A percentile compares a stretch with the other conserved stretches of the same genome.
Conservation (phyloP, 1,284 basidiomycete genomes). For the Puccinia novopanici region DNA sequence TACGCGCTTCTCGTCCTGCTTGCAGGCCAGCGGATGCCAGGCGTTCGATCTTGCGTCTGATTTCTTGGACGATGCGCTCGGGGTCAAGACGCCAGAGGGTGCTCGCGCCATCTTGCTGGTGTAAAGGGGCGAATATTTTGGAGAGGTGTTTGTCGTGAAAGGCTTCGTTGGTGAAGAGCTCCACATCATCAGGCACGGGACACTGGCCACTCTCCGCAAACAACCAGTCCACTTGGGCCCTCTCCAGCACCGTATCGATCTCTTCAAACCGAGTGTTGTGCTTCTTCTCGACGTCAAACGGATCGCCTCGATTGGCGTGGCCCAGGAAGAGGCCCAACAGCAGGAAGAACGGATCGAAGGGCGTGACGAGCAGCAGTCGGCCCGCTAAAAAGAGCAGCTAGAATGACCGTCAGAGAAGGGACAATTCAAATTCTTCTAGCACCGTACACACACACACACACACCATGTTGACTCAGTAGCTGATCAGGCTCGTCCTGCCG, state of each 20-base stretch:
- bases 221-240: constrained; percentile 14
- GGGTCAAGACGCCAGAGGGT: constrained; percentile 29
- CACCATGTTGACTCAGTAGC: constrained; percentile 24
- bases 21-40: neutral
- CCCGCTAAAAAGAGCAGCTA: constrained; percentile 33
- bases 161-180: constrained; percentile 28
- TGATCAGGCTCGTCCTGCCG: constrained; percentile 2
- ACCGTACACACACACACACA: neutral
- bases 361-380: constrained; percentile 24
- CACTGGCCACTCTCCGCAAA: neutral
- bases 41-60: constrained; percentile 9
- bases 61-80: neutral
- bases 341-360: constrained; percentile 39
- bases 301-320: neutral
- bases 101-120: neutral
- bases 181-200: constrained; percentile 2
- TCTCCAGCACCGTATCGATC: constrained; percentile 20
- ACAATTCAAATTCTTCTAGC: too few relatives aligned
- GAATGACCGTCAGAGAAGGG: neutral
- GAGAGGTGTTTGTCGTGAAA: constrained; percentile 7
- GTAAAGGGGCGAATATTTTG: neutral
- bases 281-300: neutral
- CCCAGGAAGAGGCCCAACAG: constrained; percentile 27
- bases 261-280: constrained; percentile 10
- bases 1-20: neutral